phyloP scores from a whole-genome alignment of 345 rosid species.

The Lepidium didymum region DNA sequence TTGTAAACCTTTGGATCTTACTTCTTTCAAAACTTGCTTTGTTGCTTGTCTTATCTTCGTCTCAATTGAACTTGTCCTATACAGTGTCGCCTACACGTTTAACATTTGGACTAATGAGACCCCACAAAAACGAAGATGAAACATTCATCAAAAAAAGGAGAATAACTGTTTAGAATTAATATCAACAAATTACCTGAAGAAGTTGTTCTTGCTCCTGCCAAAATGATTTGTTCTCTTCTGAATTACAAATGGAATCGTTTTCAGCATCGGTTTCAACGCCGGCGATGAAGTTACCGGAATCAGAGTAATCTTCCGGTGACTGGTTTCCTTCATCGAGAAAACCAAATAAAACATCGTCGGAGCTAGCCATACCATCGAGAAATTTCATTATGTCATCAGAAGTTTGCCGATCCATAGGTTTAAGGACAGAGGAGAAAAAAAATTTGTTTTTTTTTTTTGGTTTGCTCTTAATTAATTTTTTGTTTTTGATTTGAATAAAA shows the following conservation, averaged over 20 bases:
- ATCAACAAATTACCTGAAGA: slow-evolving; percentile 48
- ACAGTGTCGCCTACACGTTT: slow-evolving; percentile 51
- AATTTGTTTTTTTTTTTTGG: not conserved
- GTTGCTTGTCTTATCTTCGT: slow-evolving; percentile 58
- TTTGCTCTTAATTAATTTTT: not conserved
- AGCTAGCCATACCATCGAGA: slow-evolving; percentile 49
- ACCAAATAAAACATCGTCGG: slow-evolving; percentile 56
- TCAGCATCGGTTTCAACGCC: slow-evolving; percentile 20
- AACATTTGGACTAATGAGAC: not conserved
- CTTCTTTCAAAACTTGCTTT: slow-evolving; percentile 44
- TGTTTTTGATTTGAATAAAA: not conserved
- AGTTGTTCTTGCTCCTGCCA: slow-evolving; percentile 72
- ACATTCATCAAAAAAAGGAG: too few species aligned
- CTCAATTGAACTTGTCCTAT: slow-evolving; percentile 61
- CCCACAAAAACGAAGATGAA: not conserved
- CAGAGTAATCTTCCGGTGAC: slow-evolving; percentile 22
- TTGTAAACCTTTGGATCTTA: slow-evolving; percentile 17
- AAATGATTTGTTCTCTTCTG: slow-evolving; percentile 42
- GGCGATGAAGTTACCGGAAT: slow-evolving; percentile 9
- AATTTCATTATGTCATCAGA: slow-evolving; percentile 45
- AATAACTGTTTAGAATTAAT: not conserved
- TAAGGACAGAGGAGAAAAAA: not conserved
- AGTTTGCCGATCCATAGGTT: slow-evolving; percentile 25
- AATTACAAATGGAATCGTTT: slow-evolving; percentile 21
- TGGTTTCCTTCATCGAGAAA: slow-evolving; percentile 38